phyloP scores from a whole-genome alignment of 768 basidiomycete genomes.

The Amanita exitialis region DNA sequence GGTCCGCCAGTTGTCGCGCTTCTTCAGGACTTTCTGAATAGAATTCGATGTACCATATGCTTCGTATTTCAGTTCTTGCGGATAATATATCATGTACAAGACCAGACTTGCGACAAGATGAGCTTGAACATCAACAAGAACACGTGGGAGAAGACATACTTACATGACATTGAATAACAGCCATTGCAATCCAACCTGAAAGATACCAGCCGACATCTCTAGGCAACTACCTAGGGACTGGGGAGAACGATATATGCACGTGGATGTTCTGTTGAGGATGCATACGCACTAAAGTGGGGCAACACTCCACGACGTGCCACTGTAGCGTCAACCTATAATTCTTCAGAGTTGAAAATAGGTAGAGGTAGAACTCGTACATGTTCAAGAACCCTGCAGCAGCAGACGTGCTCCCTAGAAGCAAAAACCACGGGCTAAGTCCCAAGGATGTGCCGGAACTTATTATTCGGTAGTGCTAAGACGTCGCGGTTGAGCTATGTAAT shows the following conservation, averaged over 20 bases:
- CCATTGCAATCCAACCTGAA: conserved; percentile 83
- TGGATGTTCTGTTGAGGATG: neutral
- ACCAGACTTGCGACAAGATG: conserved; percentile 49
- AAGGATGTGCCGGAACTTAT: conserved; percentile 70
- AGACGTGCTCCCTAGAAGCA: conserved; percentile 82
- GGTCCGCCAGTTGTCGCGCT: conserved; percentile 58
- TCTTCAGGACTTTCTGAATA: conserved; percentile 12
- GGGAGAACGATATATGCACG: conserved; percentile 22
- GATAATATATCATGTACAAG: conserved; percentile 90
- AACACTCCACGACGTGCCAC: conserved; percentile 76
- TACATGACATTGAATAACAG: conserved; percentile 76
- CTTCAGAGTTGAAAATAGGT: neutral
- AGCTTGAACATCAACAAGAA: neutral
- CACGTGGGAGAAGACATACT: conserved; percentile 18
- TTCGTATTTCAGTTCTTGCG: conserved; percentile 66
- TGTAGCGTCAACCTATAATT: conserved; percentile 68
- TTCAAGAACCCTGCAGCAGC: conserved; percentile 79
- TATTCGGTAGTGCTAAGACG: conserved; percentile 63
- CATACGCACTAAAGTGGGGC: conserved; percentile 41
- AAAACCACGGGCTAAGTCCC: conserved; percentile 87
- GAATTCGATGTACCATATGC: conserved; percentile 1
- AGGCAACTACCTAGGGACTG: conserved; percentile 49
- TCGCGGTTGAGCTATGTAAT: neutral
- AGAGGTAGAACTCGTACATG: conserved; percentile 37
- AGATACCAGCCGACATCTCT: conserved; percentile 71